phyloP scores from a whole-genome alignment of 345 rosid species.

The Euphorbia peplus region DNA sequence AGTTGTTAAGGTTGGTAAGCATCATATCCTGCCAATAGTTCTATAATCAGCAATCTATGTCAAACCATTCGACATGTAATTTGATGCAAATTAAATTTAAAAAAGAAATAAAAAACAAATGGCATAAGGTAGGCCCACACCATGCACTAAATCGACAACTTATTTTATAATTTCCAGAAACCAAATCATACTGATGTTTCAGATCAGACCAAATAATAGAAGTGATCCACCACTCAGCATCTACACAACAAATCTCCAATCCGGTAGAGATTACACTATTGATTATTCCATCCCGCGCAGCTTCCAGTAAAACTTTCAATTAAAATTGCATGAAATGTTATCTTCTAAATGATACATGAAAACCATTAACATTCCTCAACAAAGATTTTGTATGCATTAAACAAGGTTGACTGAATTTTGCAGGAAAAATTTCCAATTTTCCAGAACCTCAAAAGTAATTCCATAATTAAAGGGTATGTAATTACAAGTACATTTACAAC shows the following conservation, averaged over 20 bases:
- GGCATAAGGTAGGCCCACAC: background rate
- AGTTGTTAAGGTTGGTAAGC: conserved; percentile 12
- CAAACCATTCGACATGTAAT: background rate
- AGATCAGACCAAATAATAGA: background rate
- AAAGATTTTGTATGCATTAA: background rate
- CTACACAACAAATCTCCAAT: background rate
- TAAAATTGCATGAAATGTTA: background rate
- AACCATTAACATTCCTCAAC: background rate
- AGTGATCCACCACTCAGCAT: background rate
- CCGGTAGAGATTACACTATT: background rate
- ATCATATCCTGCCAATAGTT: conserved; percentile 6
- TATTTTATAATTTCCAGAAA: background rate
- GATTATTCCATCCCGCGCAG: background rate
- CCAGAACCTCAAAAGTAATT: background rate
- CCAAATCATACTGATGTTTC: background rate
- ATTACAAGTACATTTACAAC: background rate
- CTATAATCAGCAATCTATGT: background rate
- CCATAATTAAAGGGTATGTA: background rate
- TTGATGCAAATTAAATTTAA: background rate
- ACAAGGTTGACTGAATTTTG: background rate
- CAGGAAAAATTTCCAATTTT: no score
- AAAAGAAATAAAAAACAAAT: background rate
- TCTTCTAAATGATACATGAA: background rate
- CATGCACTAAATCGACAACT: background rate
- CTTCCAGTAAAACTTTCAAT: background rate